Base-by-base conservation (phyloP, 495 filamentous ascomycete genomes). In the Aspergillus baeticus region DNA sequence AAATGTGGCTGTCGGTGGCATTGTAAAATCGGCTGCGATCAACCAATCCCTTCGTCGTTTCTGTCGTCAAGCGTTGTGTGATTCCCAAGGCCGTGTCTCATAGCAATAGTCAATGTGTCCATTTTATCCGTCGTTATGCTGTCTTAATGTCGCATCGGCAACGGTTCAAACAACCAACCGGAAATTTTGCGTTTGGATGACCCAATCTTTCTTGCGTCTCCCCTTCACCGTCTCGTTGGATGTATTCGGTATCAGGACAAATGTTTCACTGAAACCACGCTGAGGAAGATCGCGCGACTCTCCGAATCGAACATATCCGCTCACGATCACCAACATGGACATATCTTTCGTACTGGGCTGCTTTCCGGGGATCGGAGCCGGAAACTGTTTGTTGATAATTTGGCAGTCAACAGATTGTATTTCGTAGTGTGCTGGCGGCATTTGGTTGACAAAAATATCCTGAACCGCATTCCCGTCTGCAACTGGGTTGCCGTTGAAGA, bases 151-250 rank as follows among this genome's bases (percentile, higher is more conserved):
- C 36, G 15, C 15, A 38, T 38, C 10, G 5, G 36, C 11, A 38
- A 3, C 17, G 13, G 17, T 44, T 80, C 66, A 82, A 51, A 79
- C 78, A n/a, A 82, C 78, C 10, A 81, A 65, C 17, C 87, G 78
- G 60, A 90, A 92, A 45, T 83, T 91, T 71, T 92, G 88, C 47
- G 81, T 89, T 55, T 84, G 79, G 45, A 92, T 84, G 34, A 92
- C 68, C 81, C 85, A 91, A 34, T 74, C 75, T 54, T 71, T 77
- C 52, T 65, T 69, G 43, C 76, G 77, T 54, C 72, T 76, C 38
- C 76, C 70, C 23, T 71, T 72, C 31, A 60, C 66, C 15, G 64
- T 73, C 15, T 79, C 74, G 13, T 77, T 70, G 18, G 85, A 81
- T 59, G 80, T 80, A 63, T 92, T 92, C 18, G 90, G 90, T 26